Base-by-base conservation (phyloP, 495 filamentous ascomycete genomes). In the Penicillium salamii region DNA sequence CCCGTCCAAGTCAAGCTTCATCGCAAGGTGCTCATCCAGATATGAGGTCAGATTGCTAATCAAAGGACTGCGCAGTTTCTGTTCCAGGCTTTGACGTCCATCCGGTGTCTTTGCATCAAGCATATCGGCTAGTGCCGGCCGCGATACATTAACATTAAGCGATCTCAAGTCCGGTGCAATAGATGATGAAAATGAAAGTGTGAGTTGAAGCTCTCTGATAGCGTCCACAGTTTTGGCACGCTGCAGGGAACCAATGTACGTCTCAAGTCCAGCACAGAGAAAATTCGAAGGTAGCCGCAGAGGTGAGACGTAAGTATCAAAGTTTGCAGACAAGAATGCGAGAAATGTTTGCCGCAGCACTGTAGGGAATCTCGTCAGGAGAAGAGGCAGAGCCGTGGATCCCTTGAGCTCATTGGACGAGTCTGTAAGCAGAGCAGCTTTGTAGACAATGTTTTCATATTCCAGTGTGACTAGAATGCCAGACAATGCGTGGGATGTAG, bases 361-460 rank as follows among this genome's bases (percentile, higher is more conserved):
- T 28, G 55, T 72, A 1, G 80, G 78, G 41, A 81, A 68, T n/a
- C 72, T 72, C 1, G 73, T 76, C 34, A 83, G 56, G 4, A 83
- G 61, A n/a, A 83, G 47, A 0, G 80, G 80, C 13, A 81, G 69
- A 39, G 63, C 53, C 3, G 79, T 76, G 13, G 76, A 74, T 8
- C 57, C 68, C 13, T 53, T 44, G 12, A 42, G 54, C 17, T 53
- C 14, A 5, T 32, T 46, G 15, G 26, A 15, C n/a, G 20, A 4
- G 1, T 57, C 50, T 18, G 70, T 54, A 3, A 76, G 65, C 0
- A 80, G 54, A 15, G 75, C 70, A 1, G 74, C 78, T 46, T 65
- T 72, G 59, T 81, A 82, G 31, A 44, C 53, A 28, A 65, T 70
- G 11, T 74, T 75, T 49, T 82, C 80, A 45, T 82, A 83, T 23